Conservation (phyloP, 306 rosid genomes). For the Citrullus amarus region DNA sequence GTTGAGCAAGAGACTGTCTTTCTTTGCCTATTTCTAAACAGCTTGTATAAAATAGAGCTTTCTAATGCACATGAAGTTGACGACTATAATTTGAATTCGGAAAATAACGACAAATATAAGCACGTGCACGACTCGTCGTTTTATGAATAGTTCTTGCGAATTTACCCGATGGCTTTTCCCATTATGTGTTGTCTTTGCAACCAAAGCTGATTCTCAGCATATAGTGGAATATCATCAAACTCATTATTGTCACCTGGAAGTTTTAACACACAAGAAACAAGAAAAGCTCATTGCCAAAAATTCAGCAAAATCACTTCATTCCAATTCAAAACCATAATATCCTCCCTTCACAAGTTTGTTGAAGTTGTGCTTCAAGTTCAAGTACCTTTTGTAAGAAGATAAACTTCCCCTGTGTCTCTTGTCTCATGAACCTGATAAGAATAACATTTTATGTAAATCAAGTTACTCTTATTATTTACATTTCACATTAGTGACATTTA, state of each 20-base stretch:
- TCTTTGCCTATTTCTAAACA: background rate
- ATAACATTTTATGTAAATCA: background rate
- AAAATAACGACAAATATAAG: background rate
- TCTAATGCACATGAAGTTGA: background rate
- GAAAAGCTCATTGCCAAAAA: background rate
- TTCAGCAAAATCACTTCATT: background rate
- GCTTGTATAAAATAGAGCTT: background rate
- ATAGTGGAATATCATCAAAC: conserved; percentile 40
- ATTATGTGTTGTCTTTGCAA: conserved; percentile 48
- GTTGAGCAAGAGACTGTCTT: background rate
- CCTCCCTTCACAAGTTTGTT: background rate
- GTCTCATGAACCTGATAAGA: conserved; percentile 51
- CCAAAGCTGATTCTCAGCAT: conserved; percentile 58
- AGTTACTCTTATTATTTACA: background rate
- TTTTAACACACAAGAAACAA: background rate
- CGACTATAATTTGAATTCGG: background rate
- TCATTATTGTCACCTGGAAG: conserved; percentile 56
- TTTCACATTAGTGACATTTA: too few species aligned
- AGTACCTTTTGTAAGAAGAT: conserved; percentile 72
- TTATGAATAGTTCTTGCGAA: background rate
- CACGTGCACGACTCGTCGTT: background rate
- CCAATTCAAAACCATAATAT: background rate
- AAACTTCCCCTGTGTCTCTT: conserved; percentile 32
- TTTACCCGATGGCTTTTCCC: conserved; percentile 72
- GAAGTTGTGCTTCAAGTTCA: background rate